Percentiles rank a stretch among this genome's conserved stretches.
Evolutionary conservation across 345 rosid species (phyloP).

Genomic region (Psidium guajava): DNA sequence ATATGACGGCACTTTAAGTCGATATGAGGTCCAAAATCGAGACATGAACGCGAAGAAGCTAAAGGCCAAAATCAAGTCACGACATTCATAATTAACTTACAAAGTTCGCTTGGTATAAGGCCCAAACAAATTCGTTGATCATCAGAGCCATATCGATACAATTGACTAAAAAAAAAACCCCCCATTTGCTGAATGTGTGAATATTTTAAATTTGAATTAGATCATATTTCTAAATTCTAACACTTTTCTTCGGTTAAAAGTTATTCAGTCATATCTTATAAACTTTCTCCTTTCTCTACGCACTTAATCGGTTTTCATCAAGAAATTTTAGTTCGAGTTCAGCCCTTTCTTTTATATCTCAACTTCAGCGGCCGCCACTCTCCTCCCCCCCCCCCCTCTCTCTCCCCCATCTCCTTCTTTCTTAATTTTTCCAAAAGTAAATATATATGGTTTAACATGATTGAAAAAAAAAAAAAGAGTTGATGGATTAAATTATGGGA

Average conservation of each 20-base stretch:
- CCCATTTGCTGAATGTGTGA: too few species aligned
- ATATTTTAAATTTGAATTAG: background rate
- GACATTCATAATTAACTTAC: background rate
- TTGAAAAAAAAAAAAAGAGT: background rate
- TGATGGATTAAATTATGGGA: background rate
- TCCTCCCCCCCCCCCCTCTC: background rate
- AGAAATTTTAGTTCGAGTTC: background rate
- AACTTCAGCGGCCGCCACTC: background rate
- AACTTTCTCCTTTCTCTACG: background rate
- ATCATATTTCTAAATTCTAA: background rate
- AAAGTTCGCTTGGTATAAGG: background rate
- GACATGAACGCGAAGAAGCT: background rate
- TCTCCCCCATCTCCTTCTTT: background rate
- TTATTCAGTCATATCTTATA: background rate
- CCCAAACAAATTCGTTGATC: background rate
- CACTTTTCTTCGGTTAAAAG: background rate
- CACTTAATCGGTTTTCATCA: background rate
- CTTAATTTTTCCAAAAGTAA: background rate
- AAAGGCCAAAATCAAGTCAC: background rate
- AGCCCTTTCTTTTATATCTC: background rate
- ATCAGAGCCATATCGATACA: background rate
- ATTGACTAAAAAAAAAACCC: background rate
- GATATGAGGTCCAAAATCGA: background rate
- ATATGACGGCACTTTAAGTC: background rate
- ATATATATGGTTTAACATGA: background rate